phyloP scores from a whole-genome alignment of 1,284 basidiomycete genomes.

The Ustilago shanxiensis region DNA sequence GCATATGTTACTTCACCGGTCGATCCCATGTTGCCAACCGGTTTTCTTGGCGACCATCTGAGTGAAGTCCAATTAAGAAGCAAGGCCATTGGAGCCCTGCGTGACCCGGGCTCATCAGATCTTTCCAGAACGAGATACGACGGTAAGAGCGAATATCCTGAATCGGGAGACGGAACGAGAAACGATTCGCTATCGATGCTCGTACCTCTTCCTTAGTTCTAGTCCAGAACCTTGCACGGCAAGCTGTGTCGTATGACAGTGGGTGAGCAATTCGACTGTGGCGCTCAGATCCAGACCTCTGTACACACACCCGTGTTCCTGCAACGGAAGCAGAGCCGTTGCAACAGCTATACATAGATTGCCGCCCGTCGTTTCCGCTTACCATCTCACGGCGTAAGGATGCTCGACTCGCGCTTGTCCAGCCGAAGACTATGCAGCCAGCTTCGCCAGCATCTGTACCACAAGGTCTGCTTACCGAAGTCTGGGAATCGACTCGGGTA shows the following conservation, averaged over 20 bases:
- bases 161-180: no score
- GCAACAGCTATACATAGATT: not conserved
- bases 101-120: not conserved
- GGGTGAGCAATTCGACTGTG: not conserved
- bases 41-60: not conserved
- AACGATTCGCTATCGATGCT: not conserved
- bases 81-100: not conserved
- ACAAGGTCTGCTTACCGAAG: not conserved
- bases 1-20: constrained; percentile 1
- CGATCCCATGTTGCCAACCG: not conserved
- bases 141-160: no score
- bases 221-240: no score
- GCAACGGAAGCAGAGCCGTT: not conserved
- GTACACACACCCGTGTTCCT: not conserved
- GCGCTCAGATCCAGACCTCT: not conserved
- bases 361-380: not conserved
- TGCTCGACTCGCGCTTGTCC: not conserved
- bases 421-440: not conserved
- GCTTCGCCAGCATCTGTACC: not conserved
- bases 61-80: not conserved
- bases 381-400: not conserved
- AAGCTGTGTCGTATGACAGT: constrained; percentile 7
- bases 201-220: no score
- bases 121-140: not conserved
- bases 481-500: not conserved